Base-by-base conservation (phyloP, 768 basidiomycete species). In the Paxillus involutus region DNA sequence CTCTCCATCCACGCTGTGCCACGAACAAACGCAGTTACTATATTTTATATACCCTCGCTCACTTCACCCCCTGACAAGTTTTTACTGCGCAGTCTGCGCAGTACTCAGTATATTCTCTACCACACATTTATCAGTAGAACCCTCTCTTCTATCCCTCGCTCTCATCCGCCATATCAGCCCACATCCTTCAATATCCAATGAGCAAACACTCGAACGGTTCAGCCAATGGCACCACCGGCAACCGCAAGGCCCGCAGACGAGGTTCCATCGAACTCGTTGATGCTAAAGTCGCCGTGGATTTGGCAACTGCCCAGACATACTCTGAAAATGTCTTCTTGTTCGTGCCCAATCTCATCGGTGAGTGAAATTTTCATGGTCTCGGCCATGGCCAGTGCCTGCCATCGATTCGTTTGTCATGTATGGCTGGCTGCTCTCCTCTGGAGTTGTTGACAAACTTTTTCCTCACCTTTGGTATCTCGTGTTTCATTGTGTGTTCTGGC, bases 241-340 rank as follows among this genome's bases (percentile, higher is more conserved):
- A 57, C n/a, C 64, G 52, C 59, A 69, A 62, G 53, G 9, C 59
- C 16, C 79, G 80, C 60, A 75, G 80, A 61, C 73, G 78, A 49
- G 73, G 70, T 39, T 84, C 88, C 8, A 77, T 88, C 48, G 84
- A 86, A 58, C 77, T 88, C 26, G 85, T 92, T 50, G 88, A 92
- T 70, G 88, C 91, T 52, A 91, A 91, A 66, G 82, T 85, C 53
- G 92, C 91, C 9, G 85, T 94, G 30, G 91, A 91, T 69, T 82
- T 94, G 46, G 92, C 92, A 26, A 93, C 89, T 12, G 86, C 85
- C 13, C 91, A 92, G 72, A 77, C 85, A 0, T 91, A 91, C 61
- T 87, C 90, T 35, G 97, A 99, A 76, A 98, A 98, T 71, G 89
- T 98, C 59, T 99, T 96, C 71, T 83, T 98, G 48, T 99, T 98